Evolutionary conservation across 2,329 filamentous ascomycete genomes (phyloP).

Genomic region (Calonectria leucothoes): DNA sequence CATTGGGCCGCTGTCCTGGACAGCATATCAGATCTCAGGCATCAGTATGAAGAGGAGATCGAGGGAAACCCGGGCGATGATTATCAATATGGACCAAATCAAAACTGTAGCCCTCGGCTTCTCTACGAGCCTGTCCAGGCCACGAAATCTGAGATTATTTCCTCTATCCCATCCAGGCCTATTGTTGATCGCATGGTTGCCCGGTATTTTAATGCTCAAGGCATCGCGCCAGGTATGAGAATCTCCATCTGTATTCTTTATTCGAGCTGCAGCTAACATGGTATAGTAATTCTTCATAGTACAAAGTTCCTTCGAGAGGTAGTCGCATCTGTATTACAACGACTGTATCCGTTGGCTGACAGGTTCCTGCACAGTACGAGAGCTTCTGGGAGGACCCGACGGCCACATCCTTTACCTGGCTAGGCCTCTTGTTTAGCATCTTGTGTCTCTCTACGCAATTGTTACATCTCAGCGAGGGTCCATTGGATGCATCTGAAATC

Average conservation of each 20-base stretch:
- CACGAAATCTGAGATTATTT: constrained; percentile 46
- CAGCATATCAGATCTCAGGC: constrained; percentile 52
- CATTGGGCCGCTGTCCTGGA: constrained; percentile 57
- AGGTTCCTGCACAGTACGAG: background rate
- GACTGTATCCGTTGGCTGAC: background rate
- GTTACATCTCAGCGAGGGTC: background rate
- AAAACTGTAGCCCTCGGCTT: constrained; percentile 36
- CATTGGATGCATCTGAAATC: background rate
- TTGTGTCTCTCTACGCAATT: background rate
- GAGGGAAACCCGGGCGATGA: constrained; percentile 15
- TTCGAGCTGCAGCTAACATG: background rate
- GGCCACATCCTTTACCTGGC: background rate
- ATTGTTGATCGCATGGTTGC: constrained; percentile 49
- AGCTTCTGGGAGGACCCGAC: background rate
- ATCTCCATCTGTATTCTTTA: background rate
- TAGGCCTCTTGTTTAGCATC: background rate
- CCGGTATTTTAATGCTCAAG: constrained; percentile 49
- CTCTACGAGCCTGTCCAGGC: constrained; percentile 43
- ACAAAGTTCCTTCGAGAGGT: background rate
- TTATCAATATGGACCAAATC: background rate
- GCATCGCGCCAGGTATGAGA: constrained; percentile 28
- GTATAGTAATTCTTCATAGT: background rate
- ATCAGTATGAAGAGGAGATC: constrained; percentile 47
- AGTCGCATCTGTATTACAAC: background rate
- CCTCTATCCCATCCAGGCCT: constrained; percentile 46